Evolutionary conservation across 768 basidiomycete genomes (phyloP).

Genomic region (Lentinula sp.): DNA sequence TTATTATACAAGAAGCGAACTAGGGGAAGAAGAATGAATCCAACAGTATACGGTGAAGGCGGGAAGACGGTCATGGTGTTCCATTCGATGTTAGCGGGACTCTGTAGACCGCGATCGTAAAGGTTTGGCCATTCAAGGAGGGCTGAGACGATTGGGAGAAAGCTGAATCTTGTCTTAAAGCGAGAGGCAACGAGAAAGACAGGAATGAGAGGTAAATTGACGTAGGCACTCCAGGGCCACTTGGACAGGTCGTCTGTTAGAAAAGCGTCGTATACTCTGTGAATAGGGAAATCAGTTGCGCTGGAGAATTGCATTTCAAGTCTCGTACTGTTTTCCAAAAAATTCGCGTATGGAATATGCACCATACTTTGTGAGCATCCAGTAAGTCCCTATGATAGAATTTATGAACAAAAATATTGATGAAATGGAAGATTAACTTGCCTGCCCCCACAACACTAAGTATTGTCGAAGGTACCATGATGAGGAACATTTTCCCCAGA

Average conservation of each 20-base stretch:
- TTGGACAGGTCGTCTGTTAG: constrained; percentile 63
- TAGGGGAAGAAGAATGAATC: constrained; percentile 45
- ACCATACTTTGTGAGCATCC: constrained; percentile 61
- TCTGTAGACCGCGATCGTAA: not conserved
- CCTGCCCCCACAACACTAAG: constrained; percentile 49
- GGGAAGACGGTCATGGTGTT: constrained; percentile 35
- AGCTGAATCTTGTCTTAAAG: constrained; percentile 27
- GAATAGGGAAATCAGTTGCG: not conserved
- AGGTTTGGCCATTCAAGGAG: constrained; percentile 43
- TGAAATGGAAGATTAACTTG: constrained; percentile 23
- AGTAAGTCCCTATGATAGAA: constrained; percentile 30
- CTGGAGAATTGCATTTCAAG: not conserved
- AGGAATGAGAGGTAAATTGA: constrained; percentile 71
- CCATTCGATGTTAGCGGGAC: constrained; percentile 12
- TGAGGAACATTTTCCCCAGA: constrained; percentile 29
- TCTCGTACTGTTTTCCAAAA: constrained; percentile 57
- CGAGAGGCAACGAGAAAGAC: constrained; percentile 62
- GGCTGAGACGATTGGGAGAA: constrained; percentile 36
- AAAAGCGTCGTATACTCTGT: constrained; percentile 56
- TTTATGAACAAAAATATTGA: not conserved
- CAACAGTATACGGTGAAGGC: constrained; percentile 53
- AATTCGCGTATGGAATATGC: constrained; percentile 66
- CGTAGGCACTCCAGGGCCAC: constrained; percentile 73
- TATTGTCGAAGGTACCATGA: constrained; percentile 20
- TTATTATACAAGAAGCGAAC: constrained; percentile 38